Conservation (phyloP, 495 filamentous ascomycete species). For the Cenococcum geophilum region DNA sequence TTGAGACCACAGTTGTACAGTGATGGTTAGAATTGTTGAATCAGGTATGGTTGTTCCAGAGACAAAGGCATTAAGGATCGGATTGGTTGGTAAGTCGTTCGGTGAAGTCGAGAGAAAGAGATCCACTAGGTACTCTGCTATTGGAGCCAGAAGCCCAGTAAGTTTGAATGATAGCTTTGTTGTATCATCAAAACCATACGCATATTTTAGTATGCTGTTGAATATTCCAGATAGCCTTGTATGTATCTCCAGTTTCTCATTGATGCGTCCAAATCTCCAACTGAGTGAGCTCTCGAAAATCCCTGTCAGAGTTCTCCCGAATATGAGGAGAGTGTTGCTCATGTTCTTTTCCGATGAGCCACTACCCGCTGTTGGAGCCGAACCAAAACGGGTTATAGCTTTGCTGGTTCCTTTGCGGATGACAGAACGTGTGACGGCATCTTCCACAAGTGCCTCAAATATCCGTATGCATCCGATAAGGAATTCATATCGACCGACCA, state of each 20-base stretch:
- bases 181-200: constrained; percentile 63
- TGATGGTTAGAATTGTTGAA: constrained; percentile 56
- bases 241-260: constrained; percentile 59
- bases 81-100: constrained; percentile 66
- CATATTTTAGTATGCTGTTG: constrained; percentile 61
- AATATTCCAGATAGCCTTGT: constrained; percentile 59
- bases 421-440: constrained; percentile 65
- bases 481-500: constrained; percentile 68
- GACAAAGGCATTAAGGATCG: constrained; percentile 62
- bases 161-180: constrained; percentile 51
- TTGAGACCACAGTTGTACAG: constrained; percentile 50
- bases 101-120: constrained; percentile 64
- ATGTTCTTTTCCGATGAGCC: constrained; percentile 73
- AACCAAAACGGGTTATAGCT: constrained; percentile 48
- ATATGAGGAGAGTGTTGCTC: constrained; percentile 61
- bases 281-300: constrained; percentile 72
- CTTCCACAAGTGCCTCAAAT: constrained; percentile 69
- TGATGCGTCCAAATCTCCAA: constrained; percentile 69
- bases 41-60: constrained; percentile 55
- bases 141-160: constrained; percentile 57
- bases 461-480: constrained; percentile 63
- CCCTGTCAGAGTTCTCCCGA: constrained; percentile 67
- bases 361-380: constrained; percentile 52
- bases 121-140: constrained; percentile 68
- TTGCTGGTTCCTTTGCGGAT: constrained; percentile 58